Evolutionary conservation across 306 rosid species (phyloP), one percentile per base, ranked within the genome.

Genomic region (Malus sieversii): DNA sequence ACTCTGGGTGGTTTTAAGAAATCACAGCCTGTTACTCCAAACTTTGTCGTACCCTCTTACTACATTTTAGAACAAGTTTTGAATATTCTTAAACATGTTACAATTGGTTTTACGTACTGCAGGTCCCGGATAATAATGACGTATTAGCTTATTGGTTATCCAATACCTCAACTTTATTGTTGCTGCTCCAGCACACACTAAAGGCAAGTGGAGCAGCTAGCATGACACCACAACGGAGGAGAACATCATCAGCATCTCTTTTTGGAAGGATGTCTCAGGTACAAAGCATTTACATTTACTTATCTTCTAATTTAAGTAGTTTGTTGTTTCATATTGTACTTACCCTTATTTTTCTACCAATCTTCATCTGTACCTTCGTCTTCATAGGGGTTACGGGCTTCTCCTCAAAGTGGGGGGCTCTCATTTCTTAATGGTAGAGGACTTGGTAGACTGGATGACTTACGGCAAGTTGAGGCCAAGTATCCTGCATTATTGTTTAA

Each of bases 211-310:
- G 99, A 72, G 99, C 99, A 45, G 99, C 99, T 76, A 92, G 96
- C 96, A 83, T 96, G 91, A 96, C 99, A 70, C 99, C 99, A 66
- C 99, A 92, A 63, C 91, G 99, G 76, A 91, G 99, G 77, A 89
- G 99, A 83, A 85, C 97, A 68, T 48, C 97, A 60, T 88, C 99
- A 45, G 87, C 99, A 65, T 88, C 99, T 79, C 87, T 96, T 74
- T 96, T 96, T 79, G 99, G 99, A 84, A 96, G 98, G 88, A 93
- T 96, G 98, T 96, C 99, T 79, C 99, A 96, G 79, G 99, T 92
- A 90, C 61, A 83, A 82, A 74, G 76, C 85, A 60, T 70, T 71
- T 68, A 25, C 42, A 45, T 73, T 71, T 61, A 20, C 51, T 30
- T 68, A 11, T 76, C 4, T 19, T 61, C 83, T 87, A 73, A 38